Base-by-base conservation (phyloP, 1,284 basidiomycete genomes). In the Kalmanozyma brasiliensis region DNA sequence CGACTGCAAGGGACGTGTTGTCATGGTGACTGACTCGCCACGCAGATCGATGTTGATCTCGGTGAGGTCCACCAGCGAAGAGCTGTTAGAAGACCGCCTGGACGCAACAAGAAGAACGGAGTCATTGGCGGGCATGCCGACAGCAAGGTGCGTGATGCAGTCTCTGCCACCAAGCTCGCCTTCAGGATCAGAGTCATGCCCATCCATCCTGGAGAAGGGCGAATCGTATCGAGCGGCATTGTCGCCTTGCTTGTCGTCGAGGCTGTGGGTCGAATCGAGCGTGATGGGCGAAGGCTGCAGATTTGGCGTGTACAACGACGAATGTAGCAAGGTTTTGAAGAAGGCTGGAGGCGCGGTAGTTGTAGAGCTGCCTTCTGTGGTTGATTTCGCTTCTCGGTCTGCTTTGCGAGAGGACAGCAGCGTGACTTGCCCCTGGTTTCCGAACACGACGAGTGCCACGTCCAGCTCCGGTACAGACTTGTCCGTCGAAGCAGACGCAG, bases 61-160 rank as follows among this genome's bases (percentile, higher is more conserved):
- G 20, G 59, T 42, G 9, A 72, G 49, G 19, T 61, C 49, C n/a
- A 72, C 20, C 14, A 56, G 33, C 13, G 49, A 22, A 3, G 57
- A 37, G 11, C 45, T 33, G 29, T 16, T 41, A 16, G 55, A 49
- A 7, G 19, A 8, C 0, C 55, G 59, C 33, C 46, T 63, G 14
- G 55, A 63, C 8, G 69, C 69, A 8, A 67, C 60, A 14, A 72
- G 36, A 7, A 72, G 40, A 16, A 40, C 29, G 2, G 59, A 34
- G 32, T 63, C 60, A 42, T 67, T 56, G 24, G 49, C 52, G 4
- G 53, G 55, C 64, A 72, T 60, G 4, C 69, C 69, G n/a, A 72
- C 46, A 16, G 69, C 69, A 13, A 72, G 32, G 20, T 72, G 63
- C 4, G 62, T 62, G 23, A 71, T 30, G 43, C 16, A 16, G 5